Conservation (phyloP, 495 filamentous ascomycete genomes). For the Xylaria nigripes region DNA sequence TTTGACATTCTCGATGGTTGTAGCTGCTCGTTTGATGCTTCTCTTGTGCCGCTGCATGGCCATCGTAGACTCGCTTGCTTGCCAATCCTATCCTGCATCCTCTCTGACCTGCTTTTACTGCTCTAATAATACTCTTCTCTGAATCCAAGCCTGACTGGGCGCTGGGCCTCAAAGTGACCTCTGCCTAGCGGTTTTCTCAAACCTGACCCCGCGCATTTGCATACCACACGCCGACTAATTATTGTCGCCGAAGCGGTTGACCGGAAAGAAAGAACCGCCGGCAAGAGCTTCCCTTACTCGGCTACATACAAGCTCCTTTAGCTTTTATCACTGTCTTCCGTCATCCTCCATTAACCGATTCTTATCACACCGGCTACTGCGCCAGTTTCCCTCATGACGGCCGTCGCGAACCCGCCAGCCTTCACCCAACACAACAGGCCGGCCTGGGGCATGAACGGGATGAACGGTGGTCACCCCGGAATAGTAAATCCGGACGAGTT, state of each 20-base stretch:
- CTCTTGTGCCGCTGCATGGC: background rate
- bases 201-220: background rate
- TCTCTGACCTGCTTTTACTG: background rate
- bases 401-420: slow-evolving; percentile 86
- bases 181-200: background rate
- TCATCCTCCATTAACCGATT: slow-evolving; percentile 29
- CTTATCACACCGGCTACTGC: slow-evolving; percentile 16
- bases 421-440: slow-evolving; percentile 61
- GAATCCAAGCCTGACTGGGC: slow-evolving; percentile 1
- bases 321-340: slow-evolving; percentile 14
- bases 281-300: slow-evolving; percentile 2
- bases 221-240: background rate
- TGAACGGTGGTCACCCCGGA: slow-evolving; percentile 62
- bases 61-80: background rate
- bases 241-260: slow-evolving; percentile 1
- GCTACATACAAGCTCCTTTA: slow-evolving; percentile 4
- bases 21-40: background rate
- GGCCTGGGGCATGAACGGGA: slow-evolving; percentile 64
- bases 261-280: background rate
- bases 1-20: background rate
- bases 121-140: background rate
- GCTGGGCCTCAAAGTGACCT: background rate
- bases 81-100: background rate
- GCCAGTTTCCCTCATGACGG: slow-evolving; percentile 65
- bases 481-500: slow-evolving; percentile 82